phyloP scores from a whole-genome alignment of 805 yeast genomes.

The Hanseniaspora guilliermondii region DNA sequence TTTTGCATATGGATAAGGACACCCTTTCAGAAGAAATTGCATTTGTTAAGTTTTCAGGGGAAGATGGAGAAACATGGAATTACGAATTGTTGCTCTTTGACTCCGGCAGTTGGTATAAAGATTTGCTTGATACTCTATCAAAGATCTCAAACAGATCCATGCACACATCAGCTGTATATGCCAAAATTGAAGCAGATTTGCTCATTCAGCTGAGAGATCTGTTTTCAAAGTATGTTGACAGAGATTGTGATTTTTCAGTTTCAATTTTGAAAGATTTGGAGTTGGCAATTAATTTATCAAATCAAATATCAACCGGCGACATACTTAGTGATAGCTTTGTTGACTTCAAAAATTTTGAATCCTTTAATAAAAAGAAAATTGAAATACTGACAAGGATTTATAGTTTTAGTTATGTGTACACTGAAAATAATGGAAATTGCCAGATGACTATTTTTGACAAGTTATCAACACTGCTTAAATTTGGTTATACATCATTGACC shows the following conservation, averaged over 20 bases:
- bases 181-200: not conserved
- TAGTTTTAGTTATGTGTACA: not conserved
- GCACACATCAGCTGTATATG: not conserved
- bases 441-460: not conserved
- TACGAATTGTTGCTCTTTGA: not conserved
- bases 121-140: not conserved
- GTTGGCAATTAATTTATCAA: not conserved
- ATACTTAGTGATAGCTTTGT: no score
- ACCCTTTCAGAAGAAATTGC: not conserved
- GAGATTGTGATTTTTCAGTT: not conserved
- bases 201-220: not conserved
- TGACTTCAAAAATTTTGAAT: not conserved
- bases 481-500: slow-evolving; percentile 5
- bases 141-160: not conserved
- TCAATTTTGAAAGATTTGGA: not conserved
- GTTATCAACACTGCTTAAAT: not conserved
- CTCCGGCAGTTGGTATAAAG: not conserved
- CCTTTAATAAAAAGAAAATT: not conserved
- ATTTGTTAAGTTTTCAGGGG: not conserved
- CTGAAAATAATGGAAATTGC: not conserved
- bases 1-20: not conserved
- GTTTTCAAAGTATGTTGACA: not conserved
- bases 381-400: not conserved
- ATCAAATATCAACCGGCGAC: no score
- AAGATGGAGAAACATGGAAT: not conserved